Base-by-base conservation (phyloP, 768 basidiomycete species). In the Suillus variegatus region DNA sequence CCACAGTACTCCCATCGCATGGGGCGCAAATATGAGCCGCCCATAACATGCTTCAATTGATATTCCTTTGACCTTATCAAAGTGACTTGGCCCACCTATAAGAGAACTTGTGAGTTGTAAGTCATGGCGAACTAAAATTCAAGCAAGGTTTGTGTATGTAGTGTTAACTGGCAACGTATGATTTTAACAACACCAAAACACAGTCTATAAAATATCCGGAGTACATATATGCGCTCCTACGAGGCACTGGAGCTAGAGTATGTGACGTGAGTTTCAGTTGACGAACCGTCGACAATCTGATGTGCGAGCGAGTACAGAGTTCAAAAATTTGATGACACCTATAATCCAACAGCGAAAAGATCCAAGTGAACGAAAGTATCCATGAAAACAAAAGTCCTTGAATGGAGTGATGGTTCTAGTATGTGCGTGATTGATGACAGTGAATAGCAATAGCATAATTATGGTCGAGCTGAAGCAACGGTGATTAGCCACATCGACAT, bases 401-500 rank as follows among this genome's bases (percentile, higher is more conserved):
- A 25, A 38, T 58, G 25, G 57, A 25, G 40, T 58, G 25, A 43
- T 60, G 40, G 54, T 60, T 60, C 58, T 60, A 60, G 58, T 43
- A 13, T 60, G 62, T 64, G 18, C 49, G 12, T 44, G 13, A 35
- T 47, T 3, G 38, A 60, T 28, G 13, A 18, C 44, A 40, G 36
- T 22, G 40, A 9, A 38, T 46, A 14, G 56, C 64, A 13, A 35
- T 46, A 18, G 56, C 58, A 6, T 38, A 25, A 62, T 72, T 66
- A 76, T 57, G 73, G 74, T 40, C 73, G 75, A 54, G 76, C 76
- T 74, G 40, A 12, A 20, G 14, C 36, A 56, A 46, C 7, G 44
- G 25, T 13, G 12, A 63, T 46, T 18, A 41, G n/a, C 13, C 36
- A 63, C 51, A 52, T 47, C 7, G 4, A 60, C 6, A 8, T 22